Evolutionary conservation across 1,284 basidiomycete genomes (phyloP).

Genomic region (Pseudomicrostroma phylloplanum): DNA sequence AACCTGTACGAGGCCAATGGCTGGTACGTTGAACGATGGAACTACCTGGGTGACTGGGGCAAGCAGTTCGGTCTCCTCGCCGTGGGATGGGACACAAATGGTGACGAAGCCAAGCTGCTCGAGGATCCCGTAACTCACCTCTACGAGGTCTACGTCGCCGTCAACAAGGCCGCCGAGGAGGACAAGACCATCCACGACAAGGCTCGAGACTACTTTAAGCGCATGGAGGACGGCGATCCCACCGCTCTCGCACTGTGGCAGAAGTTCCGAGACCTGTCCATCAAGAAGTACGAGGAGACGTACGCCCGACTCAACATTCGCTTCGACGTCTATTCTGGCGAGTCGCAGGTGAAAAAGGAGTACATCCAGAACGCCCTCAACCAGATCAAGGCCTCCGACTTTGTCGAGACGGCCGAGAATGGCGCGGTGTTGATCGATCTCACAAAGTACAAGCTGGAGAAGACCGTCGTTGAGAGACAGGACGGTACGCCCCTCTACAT

Average conservation of each 20-base stretch:
- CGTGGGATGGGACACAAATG: slow-evolving; percentile 85
- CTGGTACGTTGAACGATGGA: slow-evolving; percentile 83
- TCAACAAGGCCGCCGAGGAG: slow-evolving; percentile 71
- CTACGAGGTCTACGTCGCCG: slow-evolving; percentile 87
- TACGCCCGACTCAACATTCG: slow-evolving; percentile 84
- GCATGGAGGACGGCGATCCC: slow-evolving; percentile 85
- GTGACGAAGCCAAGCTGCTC: slow-evolving; percentile 73
- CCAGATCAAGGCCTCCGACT: slow-evolving; percentile 25
- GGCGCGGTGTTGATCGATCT: slow-evolving; percentile 45
- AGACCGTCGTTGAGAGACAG: slow-evolving; percentile 85
- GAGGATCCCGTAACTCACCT: slow-evolving; percentile 90
- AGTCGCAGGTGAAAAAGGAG: slow-evolving; percentile 76
- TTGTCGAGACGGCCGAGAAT: slow-evolving; percentile 38
- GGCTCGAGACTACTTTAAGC: slow-evolving; percentile 86
- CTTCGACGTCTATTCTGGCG: slow-evolving; percentile 91
- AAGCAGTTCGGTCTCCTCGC: slow-evolving; percentile 66
- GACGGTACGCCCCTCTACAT: slow-evolving; percentile 97
- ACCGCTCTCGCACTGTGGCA: slow-evolving; percentile 79
- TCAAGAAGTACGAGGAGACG: slow-evolving; percentile 83
- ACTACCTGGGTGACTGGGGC: slow-evolving; percentile 65
- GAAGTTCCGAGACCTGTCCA: slow-evolving; percentile 83
- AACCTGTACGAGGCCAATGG: slow-evolving; percentile 90
- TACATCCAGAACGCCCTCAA: slow-evolving; percentile 60
- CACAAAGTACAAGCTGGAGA: slow-evolving; percentile 60
- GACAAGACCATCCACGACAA: slow-evolving; percentile 67